Evolutionary conservation across 148 eudicot genomes (phyloP), one percentile per base, ranked within the genome.

Genomic region (Drosera capensis): DNA sequence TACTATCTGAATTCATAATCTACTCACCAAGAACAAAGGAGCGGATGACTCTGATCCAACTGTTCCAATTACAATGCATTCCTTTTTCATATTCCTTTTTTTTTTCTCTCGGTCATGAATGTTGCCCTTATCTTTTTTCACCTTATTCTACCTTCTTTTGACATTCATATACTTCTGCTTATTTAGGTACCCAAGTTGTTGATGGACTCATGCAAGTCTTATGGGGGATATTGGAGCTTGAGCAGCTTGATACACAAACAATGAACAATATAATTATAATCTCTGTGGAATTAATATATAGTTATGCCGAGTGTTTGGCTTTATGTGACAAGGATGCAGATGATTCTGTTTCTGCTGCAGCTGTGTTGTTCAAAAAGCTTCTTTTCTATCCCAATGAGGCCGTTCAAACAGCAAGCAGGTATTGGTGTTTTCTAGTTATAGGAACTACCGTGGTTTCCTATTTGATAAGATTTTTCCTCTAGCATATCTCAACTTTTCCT

Each of bases 341-440:
- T 21, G 62, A 67, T 39, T 65, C 94, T 64, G 86, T 85, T 58
- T 77, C 83, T 14, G 80, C 88, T 64, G 99, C 99, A 59, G 99
- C 79, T 58, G 51, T 65, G 20, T 49, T 80, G 57, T 62, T 85
- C 26, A 92, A 68, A 65, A 79, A 72, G 60, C 86, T 92, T 30
- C 54, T 92, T n/a, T 77, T 79, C 49, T 81, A 78, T 39, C 63
- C 88, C 19, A 85, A 82, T 67, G 95, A 85, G 68, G 99, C 99
- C 57, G 95, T 92, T 52, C 99, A 81, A 70, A 82, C 95, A 45
- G 77, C 99, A 16, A 85, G 99, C 95, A 92, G 99, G 99, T 92
- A 72, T 14, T 17, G 14, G 18, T 38, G 26, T 20, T 48, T 15
- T 34, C n/a, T 34, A 3, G 13, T 11, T 34, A 3, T 11, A 34